Base-by-base conservation (phyloP, 2,329 filamentous ascomycete genomes). In the Neoascochyta sp. region DNA sequence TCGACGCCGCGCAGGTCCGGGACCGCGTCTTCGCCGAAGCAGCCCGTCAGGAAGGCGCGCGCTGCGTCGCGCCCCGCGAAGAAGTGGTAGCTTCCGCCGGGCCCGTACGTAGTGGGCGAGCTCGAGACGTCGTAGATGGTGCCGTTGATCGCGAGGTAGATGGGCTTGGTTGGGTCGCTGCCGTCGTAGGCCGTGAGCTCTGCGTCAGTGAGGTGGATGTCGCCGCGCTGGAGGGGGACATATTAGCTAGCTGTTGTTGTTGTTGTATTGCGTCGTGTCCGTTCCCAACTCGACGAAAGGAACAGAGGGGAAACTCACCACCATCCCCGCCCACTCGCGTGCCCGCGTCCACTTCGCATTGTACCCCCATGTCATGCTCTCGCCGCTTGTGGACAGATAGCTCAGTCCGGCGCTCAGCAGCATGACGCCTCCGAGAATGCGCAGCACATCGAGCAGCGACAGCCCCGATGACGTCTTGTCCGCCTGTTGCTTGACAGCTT, bases 121-220 rank as follows among this genome's bases (percentile, higher is more conserved):
- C 73, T 66, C n/a, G 77, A 76, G 22, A 93, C 86, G 63, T 93
- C 86, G 73, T 83, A 92, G 65, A 93, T 85, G 35, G 79, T 85
- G 54, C 84, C 82, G 68, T 92, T 90, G 53, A 98, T 80, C 41
- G 88, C 87, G 33, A 98, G 76, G 69, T 95, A 94, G 60, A 96
- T 78, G 5, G 92, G 92, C 37, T 83, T 79, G 6, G 66, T 62
- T 7, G 80, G 69, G 63, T 95, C 80, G 35, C 69, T 74, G 66
- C 92, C 93, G 66, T 94, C 81, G 72, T 84, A 93, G 28, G 69
- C 61, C 24, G 75, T 62, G 27, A 98, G 80, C 61, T 95, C 73
- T 12, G 72, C 69, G 34, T 84, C 82, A 1, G 87, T 95, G 21
- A 96, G 73, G 57, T 75, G 68, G 28, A 85, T 41, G 9, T 86